Base-by-base conservation (phyloP, 2,329 filamentous ascomycete genomes). In the Phaeosphaeria sp. region DNA sequence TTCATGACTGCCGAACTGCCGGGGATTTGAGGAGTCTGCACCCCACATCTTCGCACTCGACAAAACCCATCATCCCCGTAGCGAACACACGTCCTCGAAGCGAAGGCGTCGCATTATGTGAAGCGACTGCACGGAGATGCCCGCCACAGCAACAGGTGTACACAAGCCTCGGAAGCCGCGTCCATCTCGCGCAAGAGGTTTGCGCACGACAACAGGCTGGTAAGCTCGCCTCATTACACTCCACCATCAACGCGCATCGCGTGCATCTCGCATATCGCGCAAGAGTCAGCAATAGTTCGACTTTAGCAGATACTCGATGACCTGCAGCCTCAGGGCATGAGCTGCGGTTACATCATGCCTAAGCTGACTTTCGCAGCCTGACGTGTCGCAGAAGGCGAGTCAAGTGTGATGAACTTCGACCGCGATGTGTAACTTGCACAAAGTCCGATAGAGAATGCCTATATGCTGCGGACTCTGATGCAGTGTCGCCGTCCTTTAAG, bases 341-440 rank as follows among this genome's bases (percentile, higher is more conserved):
- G 18, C 10, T 46, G 30, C 11, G 30, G 30, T 36, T 15, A 13
- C 7, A 36, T 36, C 30, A 36, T 36, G n/a, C 41, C 41, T 20
- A 46, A 46, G 36, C 68, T 69, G 55, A 68, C 58, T 13, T 20
- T 20, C 27, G 23, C 54, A 81, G 78, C 60, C 68, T 80, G 46
- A 80, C 78, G 15, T 83, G 81, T 63, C 78, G 80, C 49, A 76
- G 76, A 56, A 72, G 82, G 55, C 79, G 83, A 58, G 81, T 83
- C 66, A 84, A 84, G 71, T 84, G 82, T 65, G 81, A 83, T 60
- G 82, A 84, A 69, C 72, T 72, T 36, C 79, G 77, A 59, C 81
- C 79, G 15, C 67, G 74, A 30, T 82, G 81, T 61, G 75, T 76
- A 39, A 78, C 77, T 62, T 83, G 80, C 66, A 65, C 72, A 17